Percentiles rank a stretch among this genome's conserved stretches.
These are phyloP conservation scores for Megacollybia marginata DNA, from an alignment of 768 basidiomycete genomes.

Conservation along the genomic window DNA sequence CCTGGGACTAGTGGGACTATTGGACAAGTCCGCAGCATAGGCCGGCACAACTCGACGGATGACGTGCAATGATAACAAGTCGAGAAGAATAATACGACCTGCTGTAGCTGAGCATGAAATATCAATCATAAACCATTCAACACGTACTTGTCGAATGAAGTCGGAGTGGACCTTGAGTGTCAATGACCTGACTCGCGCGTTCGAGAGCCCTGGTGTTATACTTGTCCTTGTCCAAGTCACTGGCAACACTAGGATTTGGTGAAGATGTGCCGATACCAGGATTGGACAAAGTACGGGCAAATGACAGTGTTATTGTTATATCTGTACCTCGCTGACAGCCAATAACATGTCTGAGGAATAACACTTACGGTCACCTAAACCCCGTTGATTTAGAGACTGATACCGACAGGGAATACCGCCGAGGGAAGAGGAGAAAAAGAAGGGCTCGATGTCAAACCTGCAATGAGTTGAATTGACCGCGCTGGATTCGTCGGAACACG, in stretches of 20 bases:
- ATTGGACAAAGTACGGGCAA: slow-evolving; percentile 12
- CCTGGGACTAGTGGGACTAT: background rate
- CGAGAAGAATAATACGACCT: slow-evolving; percentile 21
- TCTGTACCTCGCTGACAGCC: slow-evolving; percentile 16
- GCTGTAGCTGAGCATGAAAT: slow-evolving; percentile 5
- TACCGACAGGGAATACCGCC: slow-evolving; percentile 37
- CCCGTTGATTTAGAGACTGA: slow-evolving; percentile 22
- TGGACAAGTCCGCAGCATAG: no score
- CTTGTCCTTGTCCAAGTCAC: no score
- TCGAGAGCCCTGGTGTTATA: no score
- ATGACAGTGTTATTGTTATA: slow-evolving; percentile 35
- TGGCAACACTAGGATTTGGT: background rate
- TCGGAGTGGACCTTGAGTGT: slow-evolving; percentile 25
- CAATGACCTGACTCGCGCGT: slow-evolving; percentile 14
- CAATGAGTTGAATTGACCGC: background rate
- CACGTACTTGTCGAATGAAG: slow-evolving; percentile 4
- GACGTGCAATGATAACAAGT: slow-evolving; percentile 32
- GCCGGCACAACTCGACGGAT: slow-evolving; percentile 14
- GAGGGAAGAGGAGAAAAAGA: slow-evolving; percentile 35
- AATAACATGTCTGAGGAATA: background rate
- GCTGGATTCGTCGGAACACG: background rate
- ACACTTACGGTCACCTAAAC: slow-evolving; percentile 29
- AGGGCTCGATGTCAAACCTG: slow-evolving; percentile 35
- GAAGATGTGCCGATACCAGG: background rate
- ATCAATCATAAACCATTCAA: background rate